Conservation (phyloP, 345 rosid species). For the Litchi chinensis region DNA sequence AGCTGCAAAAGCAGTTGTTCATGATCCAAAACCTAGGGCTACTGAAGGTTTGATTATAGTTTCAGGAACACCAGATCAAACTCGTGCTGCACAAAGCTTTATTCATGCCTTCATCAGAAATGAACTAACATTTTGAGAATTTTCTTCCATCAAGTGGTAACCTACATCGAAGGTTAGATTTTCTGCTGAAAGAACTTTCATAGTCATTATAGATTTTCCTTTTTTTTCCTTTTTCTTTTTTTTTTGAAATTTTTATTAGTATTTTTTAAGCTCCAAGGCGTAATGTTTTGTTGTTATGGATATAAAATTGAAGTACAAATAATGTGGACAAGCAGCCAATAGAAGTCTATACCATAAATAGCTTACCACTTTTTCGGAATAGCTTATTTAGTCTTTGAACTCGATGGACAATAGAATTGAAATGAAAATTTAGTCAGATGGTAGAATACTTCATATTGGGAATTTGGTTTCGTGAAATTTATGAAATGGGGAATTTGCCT, state of each 20-base stretch:
- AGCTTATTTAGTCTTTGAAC: not conserved
- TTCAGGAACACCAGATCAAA: slow-evolving; percentile 59
- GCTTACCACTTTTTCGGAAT: not conserved
- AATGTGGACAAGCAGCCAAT: not conserved
- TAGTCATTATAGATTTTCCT: not conserved
- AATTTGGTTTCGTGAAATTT: not conserved
- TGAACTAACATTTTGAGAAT: slow-evolving; percentile 35
- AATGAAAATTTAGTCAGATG: not conserved
- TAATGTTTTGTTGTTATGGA: not conserved
- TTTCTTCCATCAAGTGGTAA: not conserved
- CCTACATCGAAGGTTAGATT: not conserved
- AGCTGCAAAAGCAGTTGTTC: slow-evolving; percentile 63
- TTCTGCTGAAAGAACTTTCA: not conserved
- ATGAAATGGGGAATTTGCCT: not conserved
- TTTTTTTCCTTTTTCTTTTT: not conserved
- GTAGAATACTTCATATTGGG: not conserved
- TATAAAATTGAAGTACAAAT: not conserved
- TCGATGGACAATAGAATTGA: not conserved
- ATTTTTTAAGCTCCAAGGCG: not conserved
- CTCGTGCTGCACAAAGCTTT: slow-evolving; percentile 68
- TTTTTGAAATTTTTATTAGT: no score
- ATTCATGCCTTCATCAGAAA: slow-evolving; percentile 69
- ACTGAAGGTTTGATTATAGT: slow-evolving; percentile 59
- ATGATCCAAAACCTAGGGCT: slow-evolving; percentile 62
- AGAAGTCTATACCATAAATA: not conserved